Evolutionary conservation across 176 grass and related monocot species (phyloP).

Genomic region (Zoysia pacifica): DNA sequence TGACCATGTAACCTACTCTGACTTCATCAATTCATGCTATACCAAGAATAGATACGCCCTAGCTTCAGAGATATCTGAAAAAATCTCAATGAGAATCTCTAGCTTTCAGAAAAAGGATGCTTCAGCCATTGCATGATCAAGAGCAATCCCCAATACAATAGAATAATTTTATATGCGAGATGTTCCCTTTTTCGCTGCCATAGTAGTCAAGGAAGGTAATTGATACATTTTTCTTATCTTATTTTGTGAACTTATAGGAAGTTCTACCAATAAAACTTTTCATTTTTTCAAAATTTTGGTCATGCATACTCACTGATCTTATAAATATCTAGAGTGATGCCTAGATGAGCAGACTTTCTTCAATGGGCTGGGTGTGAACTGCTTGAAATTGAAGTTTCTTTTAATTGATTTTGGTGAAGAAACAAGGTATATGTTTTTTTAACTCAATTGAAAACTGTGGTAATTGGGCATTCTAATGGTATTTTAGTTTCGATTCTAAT

Average conservation of each 20-base stretch:
- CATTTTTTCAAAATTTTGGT: background rate
- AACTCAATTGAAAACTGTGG: background rate
- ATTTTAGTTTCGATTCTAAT: slow-evolving; percentile 7
- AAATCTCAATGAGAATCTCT: slow-evolving; percentile 49
- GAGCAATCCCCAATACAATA: background rate
- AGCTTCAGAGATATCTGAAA: slow-evolving; percentile 80
- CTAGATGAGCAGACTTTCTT: slow-evolving; percentile 2
- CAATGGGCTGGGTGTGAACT: slow-evolving; percentile 9
- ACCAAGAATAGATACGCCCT: slow-evolving; percentile 58
- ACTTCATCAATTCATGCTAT: slow-evolving; percentile 74
- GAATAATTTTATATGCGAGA: slow-evolving; percentile 1
- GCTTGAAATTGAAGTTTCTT: slow-evolving; percentile 5
- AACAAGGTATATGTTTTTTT: slow-evolving; percentile 22
- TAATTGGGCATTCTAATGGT: background rate
- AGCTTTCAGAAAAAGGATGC: slow-evolving; percentile 44
- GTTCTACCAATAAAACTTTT: background rate
- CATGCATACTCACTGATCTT: slow-evolving; percentile 10
- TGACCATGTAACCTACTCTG: slow-evolving; percentile 61
- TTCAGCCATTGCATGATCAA: slow-evolving; percentile 46
- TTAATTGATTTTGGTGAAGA: slow-evolving; percentile 36
- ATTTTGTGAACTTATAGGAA: background rate
- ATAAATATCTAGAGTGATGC: slow-evolving; percentile 26
- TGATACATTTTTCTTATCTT: slow-evolving; percentile 4
- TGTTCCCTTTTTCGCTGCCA: background rate
- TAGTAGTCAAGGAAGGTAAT: background rate